Base-by-base conservation (phyloP, 768 basidiomycete species). In the Auricularia cornea region DNA sequence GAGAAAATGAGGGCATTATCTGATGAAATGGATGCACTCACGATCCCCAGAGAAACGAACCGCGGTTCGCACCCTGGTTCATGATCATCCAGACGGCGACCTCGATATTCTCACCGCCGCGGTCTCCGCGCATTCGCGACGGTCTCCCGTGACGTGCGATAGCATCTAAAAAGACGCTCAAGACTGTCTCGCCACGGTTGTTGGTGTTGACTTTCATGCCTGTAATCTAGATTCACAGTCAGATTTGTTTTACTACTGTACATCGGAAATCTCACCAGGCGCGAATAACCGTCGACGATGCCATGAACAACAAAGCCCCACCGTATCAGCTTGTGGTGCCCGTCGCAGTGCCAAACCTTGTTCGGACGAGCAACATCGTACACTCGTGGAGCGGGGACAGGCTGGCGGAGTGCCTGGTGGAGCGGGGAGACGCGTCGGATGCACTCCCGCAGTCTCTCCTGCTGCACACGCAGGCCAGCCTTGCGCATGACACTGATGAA, bases 151-250 rank as follows among this genome's bases (percentile, higher is more conserved):
- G 48, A 2, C 6, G 30, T 26, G 61, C 30, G 26, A 60, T 32
- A 32, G 59, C 59, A n/a, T 12, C 2, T 32, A 60, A 32, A 32
- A 60, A 60, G 31, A 60, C 26, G 12, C 32, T 5, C 0, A 73
- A 60, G 1, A 76, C 72, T 0, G 66, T 76, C 23, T 8, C 8
- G 12, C 72, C 67, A 8, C 33, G 28, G 56, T 77, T 77, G 60
- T 77, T 63, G 4, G 33, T 64, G 30, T 63, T 73, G 0, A 71
- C 72, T 38, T 30, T 3, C 23, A 72, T 18, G 0, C 63, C 70
- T 16, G 67, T 60, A 2, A 73, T 52, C 71, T n/a, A n/a, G n/a
- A n/a, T n/a, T n/a, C n/a, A 18, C 52, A 16, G 26, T n/a, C 12
- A n/a, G 31, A 29, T 64, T 30, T 33, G 12, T 28, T 65, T 26